phyloP scores from a whole-genome alignment of 1,284 basidiomycete genomes.

The Ceratobasidium sp. region DNA sequence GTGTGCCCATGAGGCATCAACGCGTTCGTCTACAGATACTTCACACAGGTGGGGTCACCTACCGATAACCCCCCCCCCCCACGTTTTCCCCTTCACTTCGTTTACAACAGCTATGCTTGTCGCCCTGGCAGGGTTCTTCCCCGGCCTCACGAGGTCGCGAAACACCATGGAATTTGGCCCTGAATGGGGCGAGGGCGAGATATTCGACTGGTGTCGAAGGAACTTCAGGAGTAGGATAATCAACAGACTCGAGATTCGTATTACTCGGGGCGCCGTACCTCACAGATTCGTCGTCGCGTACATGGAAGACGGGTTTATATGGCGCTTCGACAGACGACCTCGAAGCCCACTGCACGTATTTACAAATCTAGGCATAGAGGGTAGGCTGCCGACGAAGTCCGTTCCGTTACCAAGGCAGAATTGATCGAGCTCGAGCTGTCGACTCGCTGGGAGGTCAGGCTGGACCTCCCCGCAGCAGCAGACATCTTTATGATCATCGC shows the following conservation, averaged over 20 bases:
- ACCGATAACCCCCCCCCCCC: too few relatives aligned
- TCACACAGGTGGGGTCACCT: too few relatives aligned
- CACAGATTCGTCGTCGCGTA: slow-evolving; percentile 25
- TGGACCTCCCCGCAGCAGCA: neutral
- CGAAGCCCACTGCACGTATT: neutral
- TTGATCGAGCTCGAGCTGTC: neutral
- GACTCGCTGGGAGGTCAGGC: neutral
- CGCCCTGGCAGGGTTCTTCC: too few relatives aligned
- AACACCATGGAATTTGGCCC: too few relatives aligned
- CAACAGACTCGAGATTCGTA: slow-evolving; percentile 21
- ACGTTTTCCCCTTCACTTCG: too few relatives aligned
- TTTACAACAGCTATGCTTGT: too few relatives aligned
- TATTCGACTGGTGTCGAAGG: slow-evolving; percentile 13
- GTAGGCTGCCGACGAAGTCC: slow-evolving; percentile 4
- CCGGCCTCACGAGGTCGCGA: too few relatives aligned
- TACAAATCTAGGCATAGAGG: neutral
- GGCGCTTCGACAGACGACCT: slow-evolving; percentile 19
- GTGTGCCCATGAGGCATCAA: too few relatives aligned
- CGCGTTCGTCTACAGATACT: too few relatives aligned
- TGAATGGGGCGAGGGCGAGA: too few relatives aligned
- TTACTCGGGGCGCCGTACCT: slow-evolving; percentile 18
- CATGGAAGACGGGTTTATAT: slow-evolving; percentile 14
- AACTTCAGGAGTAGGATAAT: neutral
- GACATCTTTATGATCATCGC: neutral
- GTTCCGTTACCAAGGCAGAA: too few relatives aligned